Conservation (phyloP, 345 rosid genomes). For the Hibiscus syriacus region DNA sequence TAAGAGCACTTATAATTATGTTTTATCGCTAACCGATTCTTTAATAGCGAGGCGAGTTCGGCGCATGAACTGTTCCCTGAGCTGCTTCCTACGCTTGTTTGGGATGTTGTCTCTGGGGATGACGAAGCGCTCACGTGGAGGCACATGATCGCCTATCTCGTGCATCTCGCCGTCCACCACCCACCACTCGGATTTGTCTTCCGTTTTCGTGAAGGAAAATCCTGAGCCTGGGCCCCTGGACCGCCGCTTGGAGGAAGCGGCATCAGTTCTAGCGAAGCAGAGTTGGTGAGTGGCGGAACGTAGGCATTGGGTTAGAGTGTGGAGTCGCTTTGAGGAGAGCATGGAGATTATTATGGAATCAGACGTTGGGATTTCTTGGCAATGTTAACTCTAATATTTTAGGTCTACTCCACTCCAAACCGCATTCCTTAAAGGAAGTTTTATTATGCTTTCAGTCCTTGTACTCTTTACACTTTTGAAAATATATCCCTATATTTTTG, state of each 20-base stretch:
- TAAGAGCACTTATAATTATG: neutral
- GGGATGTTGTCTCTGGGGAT: slow-evolving; percentile 91
- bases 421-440: too few relatives aligned
- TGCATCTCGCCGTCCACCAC: slow-evolving; percentile 97
- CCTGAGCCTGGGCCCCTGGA: slow-evolving; percentile 42
- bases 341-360: slow-evolving; percentile 4
- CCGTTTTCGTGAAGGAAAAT: slow-evolving; percentile 33
- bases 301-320: slow-evolving; percentile 17
- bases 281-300: slow-evolving; percentile 19
- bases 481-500: too few relatives aligned
- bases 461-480: too few relatives aligned
- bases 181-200: slow-evolving; percentile 95
- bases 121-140: slow-evolving; percentile 92
- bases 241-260: slow-evolving; percentile 52
- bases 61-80: slow-evolving; percentile 98
- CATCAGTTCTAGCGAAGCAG: slow-evolving; percentile 32
- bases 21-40: slow-evolving; percentile 49
- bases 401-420: too few relatives aligned
- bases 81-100: slow-evolving; percentile 86
- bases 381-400: neutral
- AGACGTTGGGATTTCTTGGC: neutral
- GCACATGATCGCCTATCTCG: slow-evolving; percentile 91
- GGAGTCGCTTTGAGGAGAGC: slow-evolving; percentile 23
- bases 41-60: slow-evolving; percentile 92
- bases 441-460: too few relatives aligned